Evolutionary conservation across 2,329 filamentous ascomycete genomes (phyloP).

Genomic region (Exophiala xenobiotica): DNA sequence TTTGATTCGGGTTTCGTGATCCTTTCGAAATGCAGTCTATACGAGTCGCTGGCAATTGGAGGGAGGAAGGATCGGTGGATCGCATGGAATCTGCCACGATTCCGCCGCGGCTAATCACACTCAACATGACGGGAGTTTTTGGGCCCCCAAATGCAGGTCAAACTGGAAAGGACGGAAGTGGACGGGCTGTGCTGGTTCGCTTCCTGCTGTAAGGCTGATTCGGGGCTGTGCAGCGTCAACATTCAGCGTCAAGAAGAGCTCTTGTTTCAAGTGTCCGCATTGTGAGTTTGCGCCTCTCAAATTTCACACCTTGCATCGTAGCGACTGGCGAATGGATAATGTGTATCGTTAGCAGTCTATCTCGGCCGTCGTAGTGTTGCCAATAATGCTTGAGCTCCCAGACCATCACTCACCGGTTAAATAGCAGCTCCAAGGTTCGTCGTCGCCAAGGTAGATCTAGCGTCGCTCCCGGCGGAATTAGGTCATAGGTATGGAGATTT

Average conservation of each 20-base stretch:
- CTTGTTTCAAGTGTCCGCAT: too few species aligned
- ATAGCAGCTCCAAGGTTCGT: not conserved
- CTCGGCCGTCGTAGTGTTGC: not conserved
- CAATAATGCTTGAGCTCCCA: too few species aligned
- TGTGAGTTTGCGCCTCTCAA: too few species aligned
- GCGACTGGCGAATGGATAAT: not conserved
- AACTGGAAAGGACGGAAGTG: not conserved
- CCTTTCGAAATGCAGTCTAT: too few species aligned
- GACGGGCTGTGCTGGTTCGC: slow-evolving; percentile 1
- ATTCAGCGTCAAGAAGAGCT: too few species aligned
- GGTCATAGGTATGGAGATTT: not conserved
- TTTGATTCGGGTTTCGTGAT: too few species aligned
- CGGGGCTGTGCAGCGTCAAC: slow-evolving; percentile 17
- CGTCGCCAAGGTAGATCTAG: not conserved
- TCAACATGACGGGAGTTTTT: too few species aligned
- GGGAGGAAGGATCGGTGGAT: slow-evolving; percentile 3
- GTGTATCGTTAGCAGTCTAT: not conserved
- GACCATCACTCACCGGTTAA: not conserved
- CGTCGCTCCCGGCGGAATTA: not conserved
- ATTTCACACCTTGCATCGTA: too few species aligned
- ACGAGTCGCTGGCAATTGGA: not conserved
- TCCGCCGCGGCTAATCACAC: slow-evolving; percentile 15
- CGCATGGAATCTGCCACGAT: slow-evolving; percentile 15
- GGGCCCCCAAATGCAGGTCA: slow-evolving; percentile 1
- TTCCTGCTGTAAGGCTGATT: slow-evolving; percentile 20